These are phyloP conservation scores for Coleophoma crateriformis DNA, from an alignment of 2,329 filamentous ascomycete species.

Conservation along the genomic window DNA sequence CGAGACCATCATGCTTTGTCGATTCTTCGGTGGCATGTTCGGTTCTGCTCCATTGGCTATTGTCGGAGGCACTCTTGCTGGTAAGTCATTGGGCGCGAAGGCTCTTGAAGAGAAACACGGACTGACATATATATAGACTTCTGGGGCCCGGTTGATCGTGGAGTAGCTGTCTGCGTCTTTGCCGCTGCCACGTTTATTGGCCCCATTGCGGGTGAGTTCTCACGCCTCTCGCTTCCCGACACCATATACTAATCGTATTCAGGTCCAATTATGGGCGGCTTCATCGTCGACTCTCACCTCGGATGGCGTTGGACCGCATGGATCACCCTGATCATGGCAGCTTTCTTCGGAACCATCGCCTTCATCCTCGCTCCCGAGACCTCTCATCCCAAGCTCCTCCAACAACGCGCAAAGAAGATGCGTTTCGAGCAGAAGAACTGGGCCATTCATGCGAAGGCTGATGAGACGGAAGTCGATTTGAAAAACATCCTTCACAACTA, in stretches of 20 bases:
- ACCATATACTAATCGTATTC: no score
- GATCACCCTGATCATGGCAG: slow-evolving; percentile 44
- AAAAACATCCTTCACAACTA: slow-evolving; percentile 23
- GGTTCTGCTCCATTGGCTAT: slow-evolving; percentile 44
- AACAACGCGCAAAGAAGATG: slow-evolving; percentile 39
- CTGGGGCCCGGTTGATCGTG: slow-evolving; percentile 52
- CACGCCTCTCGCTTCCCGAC: no score
- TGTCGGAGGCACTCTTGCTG: slow-evolving; percentile 49
- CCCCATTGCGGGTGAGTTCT: slow-evolving; percentile 19
- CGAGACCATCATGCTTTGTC: slow-evolving; percentile 45
- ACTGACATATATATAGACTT: slow-evolving; percentile 38
- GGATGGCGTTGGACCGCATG: slow-evolving; percentile 54
- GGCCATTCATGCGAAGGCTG: slow-evolving; percentile 26
- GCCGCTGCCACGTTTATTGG: slow-evolving; percentile 36
- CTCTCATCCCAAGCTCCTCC: slow-evolving; percentile 40
- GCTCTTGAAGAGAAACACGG: no score
- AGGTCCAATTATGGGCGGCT: slow-evolving; percentile 32
- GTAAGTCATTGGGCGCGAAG: no score
- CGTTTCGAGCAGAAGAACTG: slow-evolving; percentile 33
- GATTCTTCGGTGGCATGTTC: slow-evolving; percentile 48
- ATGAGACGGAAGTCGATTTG: slow-evolving; percentile 28
- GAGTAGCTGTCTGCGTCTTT: slow-evolving; percentile 61
- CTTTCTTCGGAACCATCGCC: slow-evolving; percentile 34
- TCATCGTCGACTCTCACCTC: slow-evolving; percentile 40
- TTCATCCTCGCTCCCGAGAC: slow-evolving; percentile 45